Evolutionary conservation across 495 filamentous ascomycete genomes (phyloP).

Genomic region (Lophiotrema nucula): DNA sequence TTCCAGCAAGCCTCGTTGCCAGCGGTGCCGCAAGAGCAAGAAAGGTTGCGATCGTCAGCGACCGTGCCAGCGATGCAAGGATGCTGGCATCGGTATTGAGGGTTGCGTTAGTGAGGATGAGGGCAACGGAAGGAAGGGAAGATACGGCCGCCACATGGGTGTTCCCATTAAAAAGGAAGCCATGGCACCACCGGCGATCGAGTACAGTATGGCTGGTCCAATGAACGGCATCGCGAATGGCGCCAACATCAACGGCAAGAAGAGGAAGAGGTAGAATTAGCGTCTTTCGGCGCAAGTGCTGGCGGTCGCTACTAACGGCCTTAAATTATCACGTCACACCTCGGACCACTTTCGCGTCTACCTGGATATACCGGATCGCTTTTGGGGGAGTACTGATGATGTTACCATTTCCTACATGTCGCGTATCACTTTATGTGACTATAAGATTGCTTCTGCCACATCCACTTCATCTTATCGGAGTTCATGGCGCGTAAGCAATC

Average conservation of each 20-base stretch:
- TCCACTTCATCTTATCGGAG: no score
- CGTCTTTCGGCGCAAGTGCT: background rate
- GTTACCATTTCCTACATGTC: no score
- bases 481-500: no score
- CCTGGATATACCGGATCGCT: no score
- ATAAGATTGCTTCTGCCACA: no score
- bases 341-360: no score
- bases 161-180: constrained; percentile 76
- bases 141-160: constrained; percentile 94
- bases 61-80: constrained; percentile 90
- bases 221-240: constrained; percentile 2
- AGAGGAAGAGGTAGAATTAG: constrained; percentile 66
- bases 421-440: no score
- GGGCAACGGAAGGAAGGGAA: constrained; percentile 91
- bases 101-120: constrained; percentile 96
- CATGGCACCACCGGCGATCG: constrained; percentile 43
- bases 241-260: constrained; percentile 59
- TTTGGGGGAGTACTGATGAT: no score
- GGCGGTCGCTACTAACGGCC: no score
- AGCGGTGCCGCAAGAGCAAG: constrained; percentile 98
- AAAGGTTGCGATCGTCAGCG: constrained; percentile 97
- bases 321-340: no score
- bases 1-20: constrained; percentile 92
- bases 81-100: constrained; percentile 88
- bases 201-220: constrained; percentile 29